A percentile compares a stretch with the other conserved stretches of the same genome.
phyloP scores from a whole-genome alignment of 352 stramenopile genomes.

The Globisporangium takayamanum region DNA sequence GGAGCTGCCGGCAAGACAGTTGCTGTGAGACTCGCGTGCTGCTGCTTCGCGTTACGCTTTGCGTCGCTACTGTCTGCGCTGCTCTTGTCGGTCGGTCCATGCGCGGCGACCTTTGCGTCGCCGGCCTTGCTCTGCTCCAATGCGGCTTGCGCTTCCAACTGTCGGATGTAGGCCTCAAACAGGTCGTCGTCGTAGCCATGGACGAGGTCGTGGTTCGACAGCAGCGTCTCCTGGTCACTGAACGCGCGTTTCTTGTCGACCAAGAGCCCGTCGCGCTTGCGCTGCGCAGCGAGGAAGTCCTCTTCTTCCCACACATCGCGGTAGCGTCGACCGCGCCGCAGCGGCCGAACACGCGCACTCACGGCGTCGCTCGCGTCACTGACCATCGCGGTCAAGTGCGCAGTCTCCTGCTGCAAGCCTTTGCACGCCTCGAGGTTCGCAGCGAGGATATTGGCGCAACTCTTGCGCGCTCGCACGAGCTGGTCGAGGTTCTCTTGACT shows the following conservation, averaged over 20 bases:
- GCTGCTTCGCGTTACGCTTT: constrained; percentile 7
- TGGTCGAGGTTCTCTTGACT: constrained; percentile 48
- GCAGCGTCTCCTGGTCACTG: constrained; percentile 26
- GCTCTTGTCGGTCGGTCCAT: neutral
- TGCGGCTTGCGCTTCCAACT: constrained; percentile 22
- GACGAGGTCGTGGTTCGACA: constrained; percentile 56
- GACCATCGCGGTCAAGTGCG: constrained; percentile 37
- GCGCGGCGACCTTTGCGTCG: neutral
- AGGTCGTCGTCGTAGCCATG: constrained; percentile 73
- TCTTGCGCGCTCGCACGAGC: constrained; percentile 38
- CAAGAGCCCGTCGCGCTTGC: constrained; percentile 15
- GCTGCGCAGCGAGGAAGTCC: constrained; percentile 41
- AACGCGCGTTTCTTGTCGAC: constrained; percentile 31
- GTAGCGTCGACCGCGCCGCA: constrained; percentile 59
- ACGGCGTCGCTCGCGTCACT: constrained; percentile 28
- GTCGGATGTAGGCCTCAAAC: constrained; percentile 44
- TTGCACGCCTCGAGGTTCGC: constrained; percentile 28
- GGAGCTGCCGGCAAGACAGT: constrained; percentile 35
- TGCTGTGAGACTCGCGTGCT: constrained; percentile 24
- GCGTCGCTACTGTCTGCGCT: neutral
- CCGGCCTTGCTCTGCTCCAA: constrained; percentile 3
- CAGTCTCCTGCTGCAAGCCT: constrained; percentile 22
- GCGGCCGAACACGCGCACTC: constrained; percentile 20
- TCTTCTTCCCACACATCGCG: constrained; percentile 74
- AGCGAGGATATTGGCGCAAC: constrained; percentile 46